Percentiles rank a stretch among this genome's conserved stretches.
phyloP scores from a whole-genome alignment of 306 rosid genomes.

The Amphicarpaea edgeworthii region DNA sequence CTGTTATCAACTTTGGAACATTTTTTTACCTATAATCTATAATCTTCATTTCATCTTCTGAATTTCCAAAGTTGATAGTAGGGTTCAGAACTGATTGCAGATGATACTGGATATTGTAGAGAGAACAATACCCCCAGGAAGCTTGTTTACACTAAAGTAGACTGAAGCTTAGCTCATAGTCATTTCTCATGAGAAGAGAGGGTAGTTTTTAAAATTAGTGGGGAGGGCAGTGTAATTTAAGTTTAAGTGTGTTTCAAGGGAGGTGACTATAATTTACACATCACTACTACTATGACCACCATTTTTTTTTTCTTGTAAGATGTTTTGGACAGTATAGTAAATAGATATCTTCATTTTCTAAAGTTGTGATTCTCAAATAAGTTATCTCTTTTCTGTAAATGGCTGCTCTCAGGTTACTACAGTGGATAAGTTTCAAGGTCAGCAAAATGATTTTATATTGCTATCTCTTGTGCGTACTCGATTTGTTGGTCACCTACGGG shows the following conservation, averaged over 20 bases:
- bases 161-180: background rate
- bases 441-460: conserved; percentile 95
- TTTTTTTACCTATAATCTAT: background rate
- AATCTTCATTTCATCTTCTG: background rate
- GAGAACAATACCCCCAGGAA: background rate
- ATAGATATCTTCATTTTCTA: background rate
- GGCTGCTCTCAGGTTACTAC: conserved; percentile 74
- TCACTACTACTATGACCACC: background rate
- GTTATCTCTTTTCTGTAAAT: conserved; percentile 31
- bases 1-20: background rate
- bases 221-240: background rate
- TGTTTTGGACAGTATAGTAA: background rate
- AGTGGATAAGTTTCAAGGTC: conserved; percentile 99
- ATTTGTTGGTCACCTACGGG: conserved; percentile 97
- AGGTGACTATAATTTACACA: background rate
- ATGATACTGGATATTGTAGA: background rate
- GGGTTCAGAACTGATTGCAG: background rate
- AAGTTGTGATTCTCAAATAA: conserved; percentile 18
- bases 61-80: background rate
- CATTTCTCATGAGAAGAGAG: background rate
- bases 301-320: background rate
- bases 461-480: conserved; percentile 94
- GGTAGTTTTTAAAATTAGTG: background rate
- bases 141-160: background rate
- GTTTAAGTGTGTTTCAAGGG: background rate